Percentiles rank a stretch among this genome's conserved stretches.
These are phyloP conservation scores for Auricularia auricula-judae DNA, from an alignment of 768 basidiomycete species.

Conservation along the genomic window DNA sequence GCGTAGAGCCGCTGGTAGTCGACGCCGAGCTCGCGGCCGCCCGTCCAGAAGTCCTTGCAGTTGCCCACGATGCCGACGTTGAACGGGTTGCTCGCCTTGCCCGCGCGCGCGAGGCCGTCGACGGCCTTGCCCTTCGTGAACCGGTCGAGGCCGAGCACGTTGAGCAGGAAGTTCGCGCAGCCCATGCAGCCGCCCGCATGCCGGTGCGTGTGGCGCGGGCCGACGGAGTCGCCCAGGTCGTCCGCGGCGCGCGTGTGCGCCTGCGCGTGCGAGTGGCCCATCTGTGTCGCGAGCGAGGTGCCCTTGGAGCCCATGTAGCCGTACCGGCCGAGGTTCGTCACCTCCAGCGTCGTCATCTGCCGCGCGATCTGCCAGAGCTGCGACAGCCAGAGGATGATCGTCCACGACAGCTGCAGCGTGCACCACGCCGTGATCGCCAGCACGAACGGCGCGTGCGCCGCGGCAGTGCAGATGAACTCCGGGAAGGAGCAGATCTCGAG, in stretches of 20 bases:
- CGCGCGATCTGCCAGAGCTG: conserved; percentile 89
- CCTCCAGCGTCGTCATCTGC: conserved; percentile 94
- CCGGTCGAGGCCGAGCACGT: conserved; percentile 84
- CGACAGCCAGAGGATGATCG: conserved; percentile 68
- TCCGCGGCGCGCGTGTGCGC: conserved; percentile 33
- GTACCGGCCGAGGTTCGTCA: conserved; percentile 87
- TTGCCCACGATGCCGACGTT: conserved; percentile 69
- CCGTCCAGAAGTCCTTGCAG: conserved; percentile 91
- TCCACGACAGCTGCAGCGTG: conserved; percentile 93
- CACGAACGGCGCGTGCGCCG: conserved; percentile 71
- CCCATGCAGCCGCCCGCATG: conserved; percentile 20
- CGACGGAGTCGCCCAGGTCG: conserved; percentile 24
- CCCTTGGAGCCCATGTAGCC: conserved; percentile 95
- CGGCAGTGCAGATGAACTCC: conserved; percentile 49
- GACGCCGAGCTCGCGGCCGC: conserved; percentile 74
- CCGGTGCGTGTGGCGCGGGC: conserved; percentile 29
- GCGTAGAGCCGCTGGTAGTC: conserved; percentile 87
- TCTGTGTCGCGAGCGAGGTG: conserved; percentile 54
- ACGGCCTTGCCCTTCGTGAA: conserved; percentile 88
- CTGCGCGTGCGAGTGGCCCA: conserved; percentile 61
- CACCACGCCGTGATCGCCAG: conserved; percentile 76
- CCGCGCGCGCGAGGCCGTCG: conserved; percentile 69
- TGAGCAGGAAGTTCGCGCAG: conserved; percentile 67
- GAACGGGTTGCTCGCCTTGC: conserved; percentile 81
- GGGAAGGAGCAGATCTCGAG: not conserved